These are phyloP conservation scores for Zea mays DNA, from an alignment of 176 grass and related monocot genomes.

Conservation along the genomic window Zm-B73-REFERENCE-NAM-5.0 NC_050098.1:6257501-6258000, in stretches of 20 bases:
- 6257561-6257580: not conserved
- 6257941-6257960: not conserved
- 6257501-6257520: conserved; percentile 56
- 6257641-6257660: not conserved
- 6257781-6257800: conserved; percentile 74
- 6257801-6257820: conserved; percentile 91
- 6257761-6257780: conserved; percentile 78
- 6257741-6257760: conserved; percentile 65
- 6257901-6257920: not conserved
- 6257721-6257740: conserved; percentile 65
- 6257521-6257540: conserved; percentile 56
- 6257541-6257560: conserved; percentile 35
- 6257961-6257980: conserved; percentile 15
- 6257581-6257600: conserved; percentile 14
- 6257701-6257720: conserved; percentile 39
- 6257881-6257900: not conserved
- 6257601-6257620: conserved; percentile 18
- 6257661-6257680: not conserved
- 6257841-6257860: conserved; percentile 76
- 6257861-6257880: conserved; percentile 52
- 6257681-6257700: conserved; percentile 35
- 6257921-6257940: not conserved
- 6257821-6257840: conserved; percentile 99
- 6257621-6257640: not conserved
- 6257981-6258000: conserved; percentile 1